A percentile compares a stretch with the other conserved stretches of the same genome.
Evolutionary conservation across 345 rosid genomes (phyloP).

Genomic region (Isatis tinctoria): DNA sequence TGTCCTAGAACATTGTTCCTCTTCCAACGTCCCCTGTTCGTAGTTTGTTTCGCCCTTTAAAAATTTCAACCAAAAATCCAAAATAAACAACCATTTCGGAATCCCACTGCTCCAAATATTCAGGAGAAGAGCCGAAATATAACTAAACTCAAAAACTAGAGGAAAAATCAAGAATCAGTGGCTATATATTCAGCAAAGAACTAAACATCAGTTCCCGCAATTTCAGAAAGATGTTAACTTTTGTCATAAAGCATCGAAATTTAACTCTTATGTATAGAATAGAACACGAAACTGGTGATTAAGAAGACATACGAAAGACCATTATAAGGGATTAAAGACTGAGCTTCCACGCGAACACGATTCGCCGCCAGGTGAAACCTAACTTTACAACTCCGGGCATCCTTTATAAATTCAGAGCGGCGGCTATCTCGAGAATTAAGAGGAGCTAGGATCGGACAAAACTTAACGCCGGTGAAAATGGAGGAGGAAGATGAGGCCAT

Average conservation of each 20-base stretch:
- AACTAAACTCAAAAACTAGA: background rate
- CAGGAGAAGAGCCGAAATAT: background rate
- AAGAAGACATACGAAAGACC: constrained; percentile 24
- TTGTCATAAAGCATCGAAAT: background rate
- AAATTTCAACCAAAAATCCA: background rate
- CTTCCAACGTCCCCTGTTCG: constrained; percentile 32
- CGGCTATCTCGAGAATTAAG: constrained; percentile 20
- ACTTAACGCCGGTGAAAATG: constrained; percentile 29
- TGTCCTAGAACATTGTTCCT: constrained; percentile 36
- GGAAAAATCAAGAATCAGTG: background rate
- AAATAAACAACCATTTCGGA: background rate
- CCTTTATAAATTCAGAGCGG: constrained; percentile 19
- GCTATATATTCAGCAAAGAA: background rate
- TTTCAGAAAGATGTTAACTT: background rate
- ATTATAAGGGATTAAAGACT: constrained; percentile 8
- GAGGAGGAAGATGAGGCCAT: constrained; percentile 44
- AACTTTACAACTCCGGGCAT: constrained; percentile 13
- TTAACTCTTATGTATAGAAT: background rate
- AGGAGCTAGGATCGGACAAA: constrained; percentile 29
- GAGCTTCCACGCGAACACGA: constrained; percentile 29
- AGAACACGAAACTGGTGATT: background rate
- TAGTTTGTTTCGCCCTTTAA: constrained; percentile 37
- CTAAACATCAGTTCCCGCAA: background rate
- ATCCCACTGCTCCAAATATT: background rate
- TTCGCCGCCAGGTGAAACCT: constrained; percentile 28